Evolutionary conservation across 208 protist genomes (phyloP), one percentile per base, ranked within the genome.

Genomic region (Zelonia costaricensis): DNA sequence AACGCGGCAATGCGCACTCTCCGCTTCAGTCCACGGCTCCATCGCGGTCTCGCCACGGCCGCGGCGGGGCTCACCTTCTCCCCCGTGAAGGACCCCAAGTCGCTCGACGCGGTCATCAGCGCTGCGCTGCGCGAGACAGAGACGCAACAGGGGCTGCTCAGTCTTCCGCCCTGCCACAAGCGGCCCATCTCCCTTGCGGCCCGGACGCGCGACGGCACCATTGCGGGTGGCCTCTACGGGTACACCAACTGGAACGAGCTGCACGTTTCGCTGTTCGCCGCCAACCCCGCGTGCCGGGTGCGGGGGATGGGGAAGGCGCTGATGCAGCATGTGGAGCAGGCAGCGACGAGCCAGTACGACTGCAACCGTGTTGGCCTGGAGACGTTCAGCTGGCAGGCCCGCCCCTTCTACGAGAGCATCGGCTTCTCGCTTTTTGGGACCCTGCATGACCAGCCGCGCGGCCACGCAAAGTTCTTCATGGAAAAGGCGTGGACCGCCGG

Each of bases 331-430:
- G 51, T 68, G 13, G 77, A 84, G 51, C 25, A 39, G 22, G 5
- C 62, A 1, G 71, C 56, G 39, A 51, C 61, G 0, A n/a, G 38
- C 1, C 36, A 57, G 44, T 55, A 47, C 22, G 33, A 39, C 20
- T 73, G 73, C 51, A 64, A 57, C 27, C 72, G 67, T 31, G 2
- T 84, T 23, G 64, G 49, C 9, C 49, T 84, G 4, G 70, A 79
- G 40, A 84, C 77, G 12, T 76, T 74, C 62, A 67, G 55, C 58
- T 84, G 77, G 77, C 77, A 84, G 64, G 77, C 77, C 2, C 57
- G 69, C 16, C 72, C 72, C 8, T 75, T 84, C 16, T 84, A 84
- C 43, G 77, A 84, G 38, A 62, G 58, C 30, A 22, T 53, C 15
- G 77, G 77, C 33, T 84, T 72, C 47, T 40, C 23, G 8, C 13